Percentiles rank a stretch among this genome's conserved stretches.
Conservation (phyloP, 2,329 filamentous ascomycete species). For the Xylaria sp. region DNA sequence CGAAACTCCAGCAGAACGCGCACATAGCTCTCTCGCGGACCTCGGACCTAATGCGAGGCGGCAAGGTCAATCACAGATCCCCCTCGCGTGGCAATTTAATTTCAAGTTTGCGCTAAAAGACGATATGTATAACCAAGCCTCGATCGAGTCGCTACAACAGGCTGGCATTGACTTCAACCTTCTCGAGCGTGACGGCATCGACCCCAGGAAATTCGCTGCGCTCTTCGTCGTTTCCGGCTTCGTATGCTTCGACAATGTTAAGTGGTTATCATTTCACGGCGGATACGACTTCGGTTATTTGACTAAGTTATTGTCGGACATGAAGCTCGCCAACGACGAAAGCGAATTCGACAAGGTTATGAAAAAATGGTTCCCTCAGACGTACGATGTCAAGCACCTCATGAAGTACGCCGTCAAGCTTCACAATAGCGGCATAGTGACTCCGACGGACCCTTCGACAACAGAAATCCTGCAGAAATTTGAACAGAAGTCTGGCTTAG, state of each 20-base stretch:
- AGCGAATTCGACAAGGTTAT: constrained; percentile 89
- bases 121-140: constrained; percentile 98
- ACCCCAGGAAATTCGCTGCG: constrained; percentile 87
- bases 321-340: constrained; percentile 87
- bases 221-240: constrained; percentile 92
- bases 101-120: constrained; percentile 95
- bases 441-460: constrained; percentile 71
- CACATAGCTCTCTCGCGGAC: constrained; percentile 58
- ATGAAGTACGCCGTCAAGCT: constrained; percentile 88
- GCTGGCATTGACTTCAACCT: constrained; percentile 92
- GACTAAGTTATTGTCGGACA: constrained; percentile 89
- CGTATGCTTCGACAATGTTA: constrained; percentile 85
- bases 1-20: constrained; percentile 81
- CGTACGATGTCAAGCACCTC: constrained; percentile 97
- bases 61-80: constrained; percentile 66
- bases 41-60: constrained; percentile 54
- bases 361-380: constrained; percentile 90
- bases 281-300: constrained; percentile 99
- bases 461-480: constrained; percentile 84
- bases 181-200: constrained; percentile 89
- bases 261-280: constrained; percentile 98
- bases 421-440: constrained; percentile 71
- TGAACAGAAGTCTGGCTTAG: constrained; percentile 89
- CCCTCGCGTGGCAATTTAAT: constrained; percentile 99
- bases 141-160: constrained; percentile 88